phyloP scores from a whole-genome alignment of 192 early-diverging fungal genomes.

The Backusella mclennaniae region DNA sequence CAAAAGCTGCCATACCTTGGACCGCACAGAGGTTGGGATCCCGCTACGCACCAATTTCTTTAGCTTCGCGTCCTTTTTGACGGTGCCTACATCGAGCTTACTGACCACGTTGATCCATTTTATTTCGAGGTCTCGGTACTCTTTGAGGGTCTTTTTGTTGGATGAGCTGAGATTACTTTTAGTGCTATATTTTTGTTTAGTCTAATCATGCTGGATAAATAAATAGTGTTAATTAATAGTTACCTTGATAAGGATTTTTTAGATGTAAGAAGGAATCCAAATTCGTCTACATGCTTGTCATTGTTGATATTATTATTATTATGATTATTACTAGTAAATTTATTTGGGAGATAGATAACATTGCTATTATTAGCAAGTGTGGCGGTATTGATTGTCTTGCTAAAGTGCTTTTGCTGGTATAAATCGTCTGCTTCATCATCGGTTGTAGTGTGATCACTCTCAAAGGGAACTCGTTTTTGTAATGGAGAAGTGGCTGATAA shows the following conservation, averaged over 20 bases:
- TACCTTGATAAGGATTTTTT: conserved; percentile 6
- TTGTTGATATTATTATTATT: background rate
- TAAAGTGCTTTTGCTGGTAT: background rate
- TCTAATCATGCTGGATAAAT: too few species aligned
- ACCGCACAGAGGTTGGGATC: conserved; percentile 68
- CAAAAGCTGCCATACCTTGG: conserved; percentile 67
- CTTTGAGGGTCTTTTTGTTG: conserved; percentile 29
- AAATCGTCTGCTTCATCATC: conserved; percentile 20
- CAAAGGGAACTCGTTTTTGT: background rate
- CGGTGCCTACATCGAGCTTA: conserved; percentile 35
- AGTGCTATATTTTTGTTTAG: background rate
- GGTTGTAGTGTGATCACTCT: background rate
- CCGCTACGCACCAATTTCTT: conserved; percentile 72
- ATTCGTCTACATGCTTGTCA: conserved; percentile 19
- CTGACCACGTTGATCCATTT: conserved; percentile 44
- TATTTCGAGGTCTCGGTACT: conserved; percentile 42
- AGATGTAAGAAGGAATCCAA: conserved; percentile 20
- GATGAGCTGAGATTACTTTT: background rate
- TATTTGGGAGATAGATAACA: background rate
- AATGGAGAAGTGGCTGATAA: background rate
- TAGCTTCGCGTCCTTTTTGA: conserved; percentile 51
- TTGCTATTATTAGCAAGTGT: conserved; percentile 1
- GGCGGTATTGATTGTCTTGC: background rate
- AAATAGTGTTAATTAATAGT: background rate
- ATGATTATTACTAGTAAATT: background rate